Conservation (phyloP, 352 stramenopile genomes). For the Globisporangium paddicum region DNA sequence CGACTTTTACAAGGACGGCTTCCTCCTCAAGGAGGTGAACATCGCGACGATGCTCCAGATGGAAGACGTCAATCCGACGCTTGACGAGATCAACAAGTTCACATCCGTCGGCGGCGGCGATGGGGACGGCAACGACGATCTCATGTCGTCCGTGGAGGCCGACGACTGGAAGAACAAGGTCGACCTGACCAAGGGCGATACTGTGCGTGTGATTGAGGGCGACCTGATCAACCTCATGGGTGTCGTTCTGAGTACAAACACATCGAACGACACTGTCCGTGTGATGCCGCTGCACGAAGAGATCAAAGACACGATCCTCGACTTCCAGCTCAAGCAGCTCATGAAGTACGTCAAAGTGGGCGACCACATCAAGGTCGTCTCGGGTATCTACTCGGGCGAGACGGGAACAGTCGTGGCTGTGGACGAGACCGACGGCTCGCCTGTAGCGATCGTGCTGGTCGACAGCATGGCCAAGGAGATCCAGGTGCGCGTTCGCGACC, state of each 20-base stretch:
- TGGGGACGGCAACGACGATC: constrained; percentile 62
- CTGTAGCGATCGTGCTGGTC: constrained; percentile 85
- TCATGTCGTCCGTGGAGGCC: constrained; percentile 65
- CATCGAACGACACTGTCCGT: constrained; percentile 80
- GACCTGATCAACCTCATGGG: constrained; percentile 89
- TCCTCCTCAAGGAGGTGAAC: constrained; percentile 86
- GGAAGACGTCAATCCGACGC: constrained; percentile 80
- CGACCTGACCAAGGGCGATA: constrained; percentile 86
- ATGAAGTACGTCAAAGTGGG: constrained; percentile 92
- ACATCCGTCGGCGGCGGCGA: constrained; percentile 54
- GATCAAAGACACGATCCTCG: constrained; percentile 88
- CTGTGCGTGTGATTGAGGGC: constrained; percentile 83
- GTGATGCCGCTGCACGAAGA: constrained; percentile 89
- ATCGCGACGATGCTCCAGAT: constrained; percentile 82
- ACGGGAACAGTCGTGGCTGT: constrained; percentile 88
- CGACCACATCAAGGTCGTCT: constrained; percentile 91
- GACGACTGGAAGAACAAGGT: constrained; percentile 90
- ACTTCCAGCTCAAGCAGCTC: constrained; percentile 87
- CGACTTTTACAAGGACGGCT: constrained; percentile 86
- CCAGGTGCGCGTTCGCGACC: constrained; percentile 85
- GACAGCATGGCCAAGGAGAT: constrained; percentile 91
- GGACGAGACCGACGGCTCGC: constrained; percentile 75
- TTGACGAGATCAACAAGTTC: constrained; percentile 90
- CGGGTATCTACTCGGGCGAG: constrained; percentile 84
- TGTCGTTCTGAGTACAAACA: constrained; percentile 87